Base-by-base conservation (phyloP, 2,329 filamentous ascomycete genomes). In the Sarocladiaceae sp. region DNA sequence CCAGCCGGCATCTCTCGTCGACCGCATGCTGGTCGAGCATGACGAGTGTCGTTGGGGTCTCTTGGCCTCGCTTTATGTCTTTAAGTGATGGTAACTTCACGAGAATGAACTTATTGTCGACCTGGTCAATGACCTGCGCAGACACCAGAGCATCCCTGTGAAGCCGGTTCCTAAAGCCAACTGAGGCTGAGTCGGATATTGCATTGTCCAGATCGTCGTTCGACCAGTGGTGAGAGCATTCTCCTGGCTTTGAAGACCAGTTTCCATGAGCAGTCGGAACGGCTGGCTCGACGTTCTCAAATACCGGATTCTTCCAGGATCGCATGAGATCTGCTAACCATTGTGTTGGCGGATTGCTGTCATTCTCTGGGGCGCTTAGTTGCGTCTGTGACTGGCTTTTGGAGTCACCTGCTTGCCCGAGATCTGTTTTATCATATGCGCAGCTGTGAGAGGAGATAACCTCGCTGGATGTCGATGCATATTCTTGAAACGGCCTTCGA, bases 1-100 rank as follows among this genome's bases (percentile, higher is more conserved):
- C 93, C 1, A 97, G 76, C 1, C 82, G 81, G 50, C 85, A 81
- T 35, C 93, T 77, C 66, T 98, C 93, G 58, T 96, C 91, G 3
- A 90, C 93, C 1, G 93, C 93, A 58, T 98, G 93, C 57, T 98
- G 93, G 56, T 98, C 93, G 5, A 96, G 74, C 31, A 96, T 69
- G 1, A 95, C 73, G 4, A 97, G 66, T 1, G 80, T 33, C 3
- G 15, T 26, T 85, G 68, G 33, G 73, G 44, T 47, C 6, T 42
- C 24, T 12, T 44, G 47, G 4, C 15, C 6, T 18, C 20, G 18
- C 3, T 33, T 40, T 9, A 13, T 15, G n/a, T 34, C 10, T 15
- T 31, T 18, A 18, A 56, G 43, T 12, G 59, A 47, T 0, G 62
- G 58, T 41, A 87, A 65, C 49, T 78, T 83, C 18, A 81, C 70